Conservation (phyloP, 1,284 basidiomycete genomes). For the Apiotrichum sp. region DNA sequence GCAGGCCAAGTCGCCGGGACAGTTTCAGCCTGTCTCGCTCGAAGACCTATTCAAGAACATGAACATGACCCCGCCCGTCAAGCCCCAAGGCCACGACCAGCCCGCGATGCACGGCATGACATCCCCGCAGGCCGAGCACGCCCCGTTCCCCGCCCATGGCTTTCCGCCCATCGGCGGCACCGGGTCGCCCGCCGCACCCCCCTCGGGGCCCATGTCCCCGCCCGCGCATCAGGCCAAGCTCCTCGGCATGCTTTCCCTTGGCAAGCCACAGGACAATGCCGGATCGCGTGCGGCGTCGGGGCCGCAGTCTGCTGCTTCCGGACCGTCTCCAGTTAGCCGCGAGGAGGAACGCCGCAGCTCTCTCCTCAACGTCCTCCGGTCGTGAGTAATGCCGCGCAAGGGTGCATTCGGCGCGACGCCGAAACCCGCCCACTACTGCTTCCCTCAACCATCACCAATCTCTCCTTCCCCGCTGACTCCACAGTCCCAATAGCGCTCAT, state of each 20-base stretch:
- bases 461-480: neutral
- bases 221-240: constrained; percentile 15
- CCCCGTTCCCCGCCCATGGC: too few species aligned
- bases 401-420: too few species aligned
- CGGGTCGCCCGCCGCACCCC: too few species aligned
- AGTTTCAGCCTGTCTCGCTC: constrained; percentile 28
- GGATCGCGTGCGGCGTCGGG: neutral
- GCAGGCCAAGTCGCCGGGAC: neutral
- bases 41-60: constrained; percentile 38
- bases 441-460: neutral
- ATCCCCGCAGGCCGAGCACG: too few species aligned
- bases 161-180: too few species aligned
- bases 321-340: too few species aligned
- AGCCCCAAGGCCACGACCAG: neutral
- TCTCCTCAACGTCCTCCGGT: constrained; percentile 13
- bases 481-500: neutral
- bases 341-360: constrained; percentile 7
- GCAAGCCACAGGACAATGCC: neutral
- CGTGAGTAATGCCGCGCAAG: constrained; percentile 2
- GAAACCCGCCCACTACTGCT: neutral
- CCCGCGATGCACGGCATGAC: neutral
- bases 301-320: neutral
- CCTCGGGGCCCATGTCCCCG: too few species aligned
- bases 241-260: constrained; percentile 14
- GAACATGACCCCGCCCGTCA: neutral